Conservation (phyloP, 2,329 filamentous ascomycete genomes). For the Dothideomycetidae sp. region DNA sequence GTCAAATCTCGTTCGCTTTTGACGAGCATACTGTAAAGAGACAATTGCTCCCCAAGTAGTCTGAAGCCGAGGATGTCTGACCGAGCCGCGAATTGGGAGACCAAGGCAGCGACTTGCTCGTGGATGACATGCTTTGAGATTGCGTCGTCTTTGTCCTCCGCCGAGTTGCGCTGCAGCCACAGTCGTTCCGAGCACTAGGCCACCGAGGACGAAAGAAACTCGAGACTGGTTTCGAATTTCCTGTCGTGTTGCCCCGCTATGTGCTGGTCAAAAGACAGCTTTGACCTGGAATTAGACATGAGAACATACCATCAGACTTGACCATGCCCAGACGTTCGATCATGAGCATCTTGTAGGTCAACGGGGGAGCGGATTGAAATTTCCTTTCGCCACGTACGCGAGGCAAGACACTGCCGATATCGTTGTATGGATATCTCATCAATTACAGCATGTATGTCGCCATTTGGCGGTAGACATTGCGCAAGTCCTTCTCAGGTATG, state of each 20-base stretch:
- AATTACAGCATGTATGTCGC: slow-evolving; percentile 12
- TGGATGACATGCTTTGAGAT: slow-evolving; percentile 16
- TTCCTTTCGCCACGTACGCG: not conserved
- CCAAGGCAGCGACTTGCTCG: slow-evolving; percentile 13
- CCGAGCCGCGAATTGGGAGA: slow-evolving; percentile 12
- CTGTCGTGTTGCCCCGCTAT: slow-evolving; percentile 1
- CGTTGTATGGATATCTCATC: slow-evolving; percentile 11
- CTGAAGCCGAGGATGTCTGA: not conserved
- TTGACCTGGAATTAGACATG: no score
- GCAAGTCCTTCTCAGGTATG: slow-evolving; percentile 5
- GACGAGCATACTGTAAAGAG: slow-evolving; percentile 16
- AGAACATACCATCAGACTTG: slow-evolving; percentile 1
- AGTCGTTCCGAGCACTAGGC: slow-evolving; percentile 17
- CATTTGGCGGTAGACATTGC: slow-evolving; percentile 10
- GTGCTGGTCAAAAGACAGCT: no score
- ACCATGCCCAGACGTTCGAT: slow-evolving; percentile 9
- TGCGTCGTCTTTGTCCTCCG: slow-evolving; percentile 16
- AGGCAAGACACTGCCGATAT: slow-evolving; percentile 10
- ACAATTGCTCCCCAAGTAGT: slow-evolving; percentile 15
- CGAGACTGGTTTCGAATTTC: slow-evolving; percentile 6
- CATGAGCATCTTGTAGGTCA: slow-evolving; percentile 10
- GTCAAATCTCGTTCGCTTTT: slow-evolving; percentile 14
- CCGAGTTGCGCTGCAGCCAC: slow-evolving; percentile 17
- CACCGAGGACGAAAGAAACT: slow-evolving; percentile 15
- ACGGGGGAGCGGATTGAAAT: slow-evolving; percentile 4